A percentile compares a stretch with the other conserved stretches of the same genome.
These are phyloP conservation scores for Intubia oerlemansii DNA, from an alignment of 2,329 filamentous ascomycete genomes.

Conservation along the genomic window DNA sequence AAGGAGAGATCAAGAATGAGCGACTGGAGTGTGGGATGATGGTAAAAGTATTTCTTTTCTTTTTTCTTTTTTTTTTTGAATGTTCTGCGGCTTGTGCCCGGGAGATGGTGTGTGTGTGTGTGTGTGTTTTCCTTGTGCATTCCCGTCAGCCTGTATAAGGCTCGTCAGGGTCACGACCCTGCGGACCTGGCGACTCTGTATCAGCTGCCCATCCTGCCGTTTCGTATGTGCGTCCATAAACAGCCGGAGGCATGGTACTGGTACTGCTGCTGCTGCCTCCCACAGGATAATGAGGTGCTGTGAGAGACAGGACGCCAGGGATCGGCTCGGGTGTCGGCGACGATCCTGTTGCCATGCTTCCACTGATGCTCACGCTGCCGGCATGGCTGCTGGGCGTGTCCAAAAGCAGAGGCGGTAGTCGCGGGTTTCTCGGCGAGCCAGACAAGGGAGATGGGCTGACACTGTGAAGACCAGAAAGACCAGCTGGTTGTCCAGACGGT, in stretches of 20 bases:
- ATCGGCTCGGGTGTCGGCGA: conserved; percentile 4
- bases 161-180: conserved; percentile 21
- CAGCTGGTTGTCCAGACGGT: no score
- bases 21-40: no score
- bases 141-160: not conserved
- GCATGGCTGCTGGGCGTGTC: no score
- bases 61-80: no score
- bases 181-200: not conserved
- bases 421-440: conserved; percentile 4
- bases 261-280: not conserved
- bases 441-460: conserved; percentile 6
- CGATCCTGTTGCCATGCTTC: conserved; percentile 5
- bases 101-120: no score
- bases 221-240: conserved; percentile 9
- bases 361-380: conserved; percentile 10
- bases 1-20: no score
- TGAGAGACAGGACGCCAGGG: conserved; percentile 1
- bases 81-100: no score
- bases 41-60: no score
- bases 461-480: conserved; percentile 5
- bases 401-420: conserved; percentile 5
- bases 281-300: conserved; percentile 2
- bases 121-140: no score
- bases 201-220: conserved; percentile 6
- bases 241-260: not conserved